Conservation (phyloP, 78 protist species). For the Dictyostelium intermedium region DNA sequence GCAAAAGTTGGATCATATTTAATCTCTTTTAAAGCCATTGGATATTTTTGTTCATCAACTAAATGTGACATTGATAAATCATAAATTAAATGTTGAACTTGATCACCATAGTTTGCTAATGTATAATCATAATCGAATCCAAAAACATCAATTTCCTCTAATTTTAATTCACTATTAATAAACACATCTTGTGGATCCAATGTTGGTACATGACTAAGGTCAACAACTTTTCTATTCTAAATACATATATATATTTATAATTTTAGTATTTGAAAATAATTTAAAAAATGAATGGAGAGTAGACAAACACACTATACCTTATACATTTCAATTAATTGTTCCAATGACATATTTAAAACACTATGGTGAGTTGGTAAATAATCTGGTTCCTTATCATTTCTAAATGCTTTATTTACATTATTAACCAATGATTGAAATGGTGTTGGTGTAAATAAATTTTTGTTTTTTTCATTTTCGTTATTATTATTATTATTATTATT, state of each 20-base stretch:
- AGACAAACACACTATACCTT: conserved; percentile 7
- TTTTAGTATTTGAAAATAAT: neutral
- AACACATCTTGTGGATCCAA: conserved; percentile 63
- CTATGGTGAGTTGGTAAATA: conserved; percentile 43
- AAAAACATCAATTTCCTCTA: conserved; percentile 54
- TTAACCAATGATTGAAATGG: neutral
- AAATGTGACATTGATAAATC: conserved; percentile 40
- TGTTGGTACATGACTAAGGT: conserved; percentile 65
- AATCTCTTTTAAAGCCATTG: conserved; percentile 10
- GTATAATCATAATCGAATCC: conserved; percentile 76
- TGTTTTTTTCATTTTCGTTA: neutral
- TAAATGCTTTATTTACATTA: neutral
- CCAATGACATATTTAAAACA: conserved; percentile 49
- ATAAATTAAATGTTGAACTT: conserved; percentile 68
- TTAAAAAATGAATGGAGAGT: neutral
- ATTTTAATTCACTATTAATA: conserved; percentile 61
- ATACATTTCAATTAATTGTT: conserved; percentile 59
- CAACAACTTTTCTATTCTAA: conserved; percentile 32
- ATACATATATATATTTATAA: neutral
- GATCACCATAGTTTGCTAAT: conserved; percentile 57
- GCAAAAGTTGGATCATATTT: conserved; percentile 62
- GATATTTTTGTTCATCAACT: conserved; percentile 65
- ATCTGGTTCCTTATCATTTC: neutral
- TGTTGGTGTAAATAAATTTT: neutral
- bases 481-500: neutral